Percentiles rank a stretch among this genome's conserved stretches.
These are phyloP conservation scores for Trichoderma gracile DNA, from an alignment of 2,329 filamentous ascomycete species.

Conservation along the genomic window DNA sequence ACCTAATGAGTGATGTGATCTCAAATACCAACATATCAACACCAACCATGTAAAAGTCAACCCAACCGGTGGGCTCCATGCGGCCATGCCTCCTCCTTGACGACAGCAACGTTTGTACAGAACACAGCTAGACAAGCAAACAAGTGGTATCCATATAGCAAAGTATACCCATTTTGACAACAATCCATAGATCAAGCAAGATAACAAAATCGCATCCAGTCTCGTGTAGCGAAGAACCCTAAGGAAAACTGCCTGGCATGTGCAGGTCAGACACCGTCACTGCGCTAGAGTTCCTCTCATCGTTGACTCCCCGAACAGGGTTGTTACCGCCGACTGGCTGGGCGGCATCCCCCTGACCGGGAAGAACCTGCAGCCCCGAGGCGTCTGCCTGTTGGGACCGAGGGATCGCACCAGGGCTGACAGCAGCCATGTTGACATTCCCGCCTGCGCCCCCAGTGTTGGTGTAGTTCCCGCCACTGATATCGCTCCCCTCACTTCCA, in stretches of 20 bases:
- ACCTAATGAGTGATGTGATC: constrained; percentile 16
- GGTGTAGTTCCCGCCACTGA: constrained; percentile 27
- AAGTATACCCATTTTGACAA: constrained; percentile 1
- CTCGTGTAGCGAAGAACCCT: constrained; percentile 36
- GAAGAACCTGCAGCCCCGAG: constrained; percentile 24
- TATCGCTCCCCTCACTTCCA: not conserved
- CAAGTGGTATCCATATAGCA: constrained; percentile 11
- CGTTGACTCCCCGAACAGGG: not conserved
- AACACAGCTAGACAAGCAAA: not conserved
- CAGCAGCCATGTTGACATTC: constrained; percentile 27
- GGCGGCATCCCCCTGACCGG: constrained; percentile 24
- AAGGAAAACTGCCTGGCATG: constrained; percentile 68
- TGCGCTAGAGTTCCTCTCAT: constrained; percentile 45
- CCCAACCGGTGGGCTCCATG: not conserved
- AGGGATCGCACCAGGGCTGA: constrained; percentile 27
- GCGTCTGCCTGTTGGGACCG: constrained; percentile 31
- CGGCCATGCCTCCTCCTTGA: not conserved
- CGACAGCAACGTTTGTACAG: not conserved
- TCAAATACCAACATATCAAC: not conserved
- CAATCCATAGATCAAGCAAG: not conserved
- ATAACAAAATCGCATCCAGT: constrained; percentile 19
- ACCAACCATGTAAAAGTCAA: not conserved
- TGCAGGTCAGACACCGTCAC: constrained; percentile 65
- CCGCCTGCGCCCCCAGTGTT: constrained; percentile 22
- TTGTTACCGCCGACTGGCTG: constrained; percentile 15